Base-by-base conservation (phyloP, 1,284 basidiomycete genomes). In the Neolentinus lepideus region DNA sequence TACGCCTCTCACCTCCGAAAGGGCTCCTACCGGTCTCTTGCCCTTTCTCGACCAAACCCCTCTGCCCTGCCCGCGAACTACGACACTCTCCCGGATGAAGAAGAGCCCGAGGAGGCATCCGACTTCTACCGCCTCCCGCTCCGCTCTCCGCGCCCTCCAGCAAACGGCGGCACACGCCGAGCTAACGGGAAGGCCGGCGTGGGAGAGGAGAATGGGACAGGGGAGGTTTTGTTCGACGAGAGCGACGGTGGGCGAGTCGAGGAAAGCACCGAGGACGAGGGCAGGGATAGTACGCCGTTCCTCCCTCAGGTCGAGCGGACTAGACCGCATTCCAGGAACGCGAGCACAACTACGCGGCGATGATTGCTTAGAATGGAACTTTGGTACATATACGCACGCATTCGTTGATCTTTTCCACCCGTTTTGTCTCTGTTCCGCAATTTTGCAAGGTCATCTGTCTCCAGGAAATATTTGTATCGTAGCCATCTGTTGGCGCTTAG, bases 1-100 rank as follows among this genome's bases (percentile, higher is more conserved):
- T 98, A 93, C 69, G 94, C 95, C 2, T 78, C 86, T 1, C 96
- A 98, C 69, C 85, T 99, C 50, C 90, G 95, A 36, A 89, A 90
- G 65, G 92, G 92, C 51, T 91, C 93, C 12, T 98, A 97, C 68
- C 88, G 90, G 63, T 77, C 85, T 16, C 83, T 98, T 46, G 90
- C 92, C 2, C 77, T 79, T 58, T 79, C 82, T 33, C 80, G 83
- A 38, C 64, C 72, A 43, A 67, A 64, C 22, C 60, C 69, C 51
- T 62, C 67, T 33, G 43, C 57, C 45, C 52, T 59, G 43, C 60
- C 68, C 38, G 56, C 67, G 54, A 54, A 67, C 19, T 59, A 65
- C 56, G 62, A 72, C 4, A 57, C 60, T 2, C 67, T 71, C 55
- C 75, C 73, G 27, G 78, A 80, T 47, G 82, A 83, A n/a, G 80